Evolutionary conservation across 108 stramenopile genomes (phyloP).

Genomic region (Fistulifera pelliculosa): DNA sequence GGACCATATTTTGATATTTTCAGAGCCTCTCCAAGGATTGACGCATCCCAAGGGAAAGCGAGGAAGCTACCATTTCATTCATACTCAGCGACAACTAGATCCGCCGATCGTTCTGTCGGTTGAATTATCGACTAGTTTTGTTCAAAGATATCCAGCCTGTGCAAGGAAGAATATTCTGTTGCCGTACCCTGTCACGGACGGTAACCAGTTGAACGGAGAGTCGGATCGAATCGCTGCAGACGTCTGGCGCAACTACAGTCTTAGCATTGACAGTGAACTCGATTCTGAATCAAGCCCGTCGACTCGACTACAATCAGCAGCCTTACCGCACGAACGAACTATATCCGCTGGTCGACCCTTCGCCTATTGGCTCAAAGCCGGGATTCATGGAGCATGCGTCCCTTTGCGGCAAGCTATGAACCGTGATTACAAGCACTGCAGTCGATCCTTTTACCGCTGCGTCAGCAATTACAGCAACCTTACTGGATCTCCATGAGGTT

Average conservation of each 20-base stretch:
- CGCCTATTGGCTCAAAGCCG: constrained; percentile 9
- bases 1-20: constrained; percentile 31
- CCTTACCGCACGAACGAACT: background rate
- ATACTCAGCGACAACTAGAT: constrained; percentile 22
- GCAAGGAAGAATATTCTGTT: constrained; percentile 24
- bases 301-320: background rate
- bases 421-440: constrained; percentile 6
- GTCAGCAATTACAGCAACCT: background rate
- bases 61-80: constrained; percentile 20
- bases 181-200: constrained; percentile 32
- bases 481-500: constrained; percentile 16
- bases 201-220: constrained; percentile 33
- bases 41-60: constrained; percentile 15
- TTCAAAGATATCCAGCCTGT: constrained; percentile 22
- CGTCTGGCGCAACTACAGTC: no score
- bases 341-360: constrained; percentile 12
- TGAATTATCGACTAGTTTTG: constrained; percentile 21
- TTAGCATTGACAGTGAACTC: background rate
- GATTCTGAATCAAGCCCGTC: background rate
- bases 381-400: constrained; percentile 24
- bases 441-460: background rate
- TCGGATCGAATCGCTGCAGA: constrained; percentile 3
- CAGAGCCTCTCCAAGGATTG: constrained; percentile 26
- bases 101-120: constrained; percentile 31
- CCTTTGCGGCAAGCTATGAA: constrained; percentile 13